Conservation (phyloP, 495 filamentous ascomycete species). For the Lindgomyces ingoldianus region DNA sequence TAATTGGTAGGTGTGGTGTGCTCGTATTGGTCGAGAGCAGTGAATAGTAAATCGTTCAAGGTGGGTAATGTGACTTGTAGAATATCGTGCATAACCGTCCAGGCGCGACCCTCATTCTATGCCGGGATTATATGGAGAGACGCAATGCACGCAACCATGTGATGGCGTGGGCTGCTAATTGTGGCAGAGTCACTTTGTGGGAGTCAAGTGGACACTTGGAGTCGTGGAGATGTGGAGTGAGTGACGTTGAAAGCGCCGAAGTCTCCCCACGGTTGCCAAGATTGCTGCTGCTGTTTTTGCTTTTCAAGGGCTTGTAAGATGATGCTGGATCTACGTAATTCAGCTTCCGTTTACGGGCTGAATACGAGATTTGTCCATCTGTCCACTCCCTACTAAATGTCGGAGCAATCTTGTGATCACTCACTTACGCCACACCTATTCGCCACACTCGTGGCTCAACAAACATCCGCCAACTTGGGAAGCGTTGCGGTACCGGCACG, state of each 20-base stretch:
- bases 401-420: too few relatives aligned
- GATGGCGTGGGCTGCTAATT: background rate
- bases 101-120: constrained; percentile 6
- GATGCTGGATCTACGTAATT: too few relatives aligned
- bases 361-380: too few relatives aligned
- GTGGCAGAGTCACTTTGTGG: background rate
- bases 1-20: background rate
- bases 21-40: background rate
- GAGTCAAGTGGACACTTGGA: background rate
- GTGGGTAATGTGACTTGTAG: background rate
- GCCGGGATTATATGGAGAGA: background rate
- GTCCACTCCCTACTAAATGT: too few relatives aligned
- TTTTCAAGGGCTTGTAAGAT: constrained; percentile 1
- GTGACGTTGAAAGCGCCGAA: too few relatives aligned
- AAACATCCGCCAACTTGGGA: background rate
- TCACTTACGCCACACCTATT: background rate
- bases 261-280: too few relatives aligned
- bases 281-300: too few relatives aligned
- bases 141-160: background rate
- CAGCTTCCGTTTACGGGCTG: too few relatives aligned
- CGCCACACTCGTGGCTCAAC: background rate
- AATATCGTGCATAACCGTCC: background rate
- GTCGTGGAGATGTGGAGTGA: background rate
- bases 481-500: background rate
- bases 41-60: background rate